Evolutionary conservation across 164 flowering plant species (phyloP), one percentile per base, ranked within the genome.

Genomic region (Protea cynaroides): DNA sequence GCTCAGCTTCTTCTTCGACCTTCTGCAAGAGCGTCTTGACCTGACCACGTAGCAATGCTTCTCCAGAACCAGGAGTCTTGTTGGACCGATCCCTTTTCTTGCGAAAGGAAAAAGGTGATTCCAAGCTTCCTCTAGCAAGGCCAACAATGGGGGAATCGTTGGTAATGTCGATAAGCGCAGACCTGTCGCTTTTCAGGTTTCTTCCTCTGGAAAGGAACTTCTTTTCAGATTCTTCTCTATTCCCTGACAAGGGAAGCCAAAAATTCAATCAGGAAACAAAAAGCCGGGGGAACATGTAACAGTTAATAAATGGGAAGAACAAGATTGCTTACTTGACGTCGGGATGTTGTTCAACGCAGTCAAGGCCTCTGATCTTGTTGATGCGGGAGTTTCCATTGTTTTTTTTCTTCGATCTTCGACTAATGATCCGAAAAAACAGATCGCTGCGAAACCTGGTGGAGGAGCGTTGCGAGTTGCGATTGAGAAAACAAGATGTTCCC

Each of bases 131-230:
- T 69, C 40, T 66, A 3, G 96, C 90, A 18, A 93, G 70, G 43
- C 98, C 98, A 44, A 83, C 89, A 43, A 90, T 89, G 0, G 98
- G 98, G 0, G 98, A 93, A 72, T 87, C 97, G 25, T 93, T 93
- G 0, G 96, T 82, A 46, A 93, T 85, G 36, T 90, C 98, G 19
- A 85, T 43, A 17, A 93, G 80, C 0, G 83, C 92, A 3, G 80
- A 76, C 44, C 87, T 76, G 10, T 85, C 88, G 49, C 65, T 10
- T 55, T 77, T 74, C 46, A 62, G 71, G 1, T 59, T 78, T 63
- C 82, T 81, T 49, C 77, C 69, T 64, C 82, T 78, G 43, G 87
- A 77, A 29, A 29, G 34, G n/a, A 62, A n/a, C 14, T 23, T 56
- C 72, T 69, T 84, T n/a, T 81, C 89, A 5, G 80, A 62, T 36